A percentile compares a stretch with the other conserved stretches of the same genome.
Evolutionary conservation across 306 rosid genomes (phyloP).

Genomic region (Biancaea sappan): DNA sequence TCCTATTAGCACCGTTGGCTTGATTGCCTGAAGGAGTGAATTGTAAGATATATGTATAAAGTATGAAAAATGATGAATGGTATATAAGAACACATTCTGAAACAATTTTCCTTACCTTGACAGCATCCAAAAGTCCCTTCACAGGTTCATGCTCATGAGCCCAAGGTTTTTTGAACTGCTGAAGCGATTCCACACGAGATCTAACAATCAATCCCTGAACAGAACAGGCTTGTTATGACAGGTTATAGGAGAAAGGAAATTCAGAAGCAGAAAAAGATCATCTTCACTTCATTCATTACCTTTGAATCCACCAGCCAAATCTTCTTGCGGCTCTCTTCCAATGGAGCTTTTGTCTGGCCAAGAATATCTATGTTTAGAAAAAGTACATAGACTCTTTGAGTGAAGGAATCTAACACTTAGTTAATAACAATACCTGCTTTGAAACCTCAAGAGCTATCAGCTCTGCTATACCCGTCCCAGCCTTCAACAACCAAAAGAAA

Average conservation of each 20-base stretch:
- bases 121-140: slow-evolving; percentile 73
- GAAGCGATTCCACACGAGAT: slow-evolving; percentile 79
- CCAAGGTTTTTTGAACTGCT: slow-evolving; percentile 96
- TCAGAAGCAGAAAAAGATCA: not conserved
- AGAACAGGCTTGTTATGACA: slow-evolving; percentile 24
- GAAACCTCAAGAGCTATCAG: slow-evolving; percentile 95
- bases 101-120: slow-evolving; percentile 57
- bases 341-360: slow-evolving; percentile 73
- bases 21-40: slow-evolving; percentile 67
- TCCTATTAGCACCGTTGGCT: slow-evolving; percentile 92
- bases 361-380: slow-evolving; percentile 24
- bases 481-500: slow-evolving; percentile 61
- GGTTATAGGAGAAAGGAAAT: not conserved
- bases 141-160: slow-evolving; percentile 93
- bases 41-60: slow-evolving; percentile 21
- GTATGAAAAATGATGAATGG: slow-evolving; percentile 2
- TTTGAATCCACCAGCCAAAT: slow-evolving; percentile 97
- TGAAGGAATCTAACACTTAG: slow-evolving; percentile 18
- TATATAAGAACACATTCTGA: not conserved
- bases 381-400: slow-evolving; percentile 6
- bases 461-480: slow-evolving; percentile 99
- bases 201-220: slow-evolving; percentile 86
- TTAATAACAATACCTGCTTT: slow-evolving; percentile 68
- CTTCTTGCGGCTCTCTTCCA: slow-evolving; percentile 87
- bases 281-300: slow-evolving; percentile 47